These are phyloP conservation scores for Euphorbia pulcherrima DNA, from an alignment of 345 rosid species.

Conservation along the genomic window DNA sequence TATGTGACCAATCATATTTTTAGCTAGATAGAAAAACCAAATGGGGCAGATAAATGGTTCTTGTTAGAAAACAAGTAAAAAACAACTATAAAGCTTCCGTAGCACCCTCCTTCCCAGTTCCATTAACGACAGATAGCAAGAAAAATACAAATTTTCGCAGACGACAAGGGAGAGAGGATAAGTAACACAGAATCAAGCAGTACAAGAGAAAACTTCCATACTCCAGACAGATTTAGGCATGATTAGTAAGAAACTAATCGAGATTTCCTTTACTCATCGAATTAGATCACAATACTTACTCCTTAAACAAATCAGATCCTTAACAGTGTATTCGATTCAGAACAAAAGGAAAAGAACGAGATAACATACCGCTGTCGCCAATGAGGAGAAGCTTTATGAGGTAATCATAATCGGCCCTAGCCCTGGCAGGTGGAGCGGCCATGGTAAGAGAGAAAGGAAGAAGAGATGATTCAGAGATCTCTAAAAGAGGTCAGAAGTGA, in stretches of 20 bases:
- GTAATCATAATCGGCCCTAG: constrained; percentile 24
- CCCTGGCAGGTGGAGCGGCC: constrained; percentile 29
- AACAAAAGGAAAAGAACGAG: background rate
- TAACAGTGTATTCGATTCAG: background rate
- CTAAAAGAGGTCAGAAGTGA: constrained; percentile 3
- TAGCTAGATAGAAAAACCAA: background rate
- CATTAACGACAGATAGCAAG: background rate
- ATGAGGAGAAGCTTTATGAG: constrained; percentile 29
- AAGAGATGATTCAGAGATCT: background rate
- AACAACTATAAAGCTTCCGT: background rate
- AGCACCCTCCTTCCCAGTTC: background rate
- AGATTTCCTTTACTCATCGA: background rate
- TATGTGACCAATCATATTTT: background rate
- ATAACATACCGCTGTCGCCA: constrained; percentile 23
- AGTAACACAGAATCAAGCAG: background rate
- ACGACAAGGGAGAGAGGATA: background rate
- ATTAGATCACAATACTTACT: background rate
- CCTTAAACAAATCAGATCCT: background rate
- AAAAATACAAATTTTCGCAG: background rate
- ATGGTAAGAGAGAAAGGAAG: constrained; percentile 2
- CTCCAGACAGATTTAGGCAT: background rate
- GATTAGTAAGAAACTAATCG: background rate
- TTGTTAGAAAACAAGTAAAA: no score
- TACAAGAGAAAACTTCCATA: background rate
- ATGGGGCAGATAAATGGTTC: background rate